Evolutionary conservation across 352 stramenopile genomes (phyloP), one percentile per base, ranked within the genome.

Genomic region (Pythium grandisporangium): DNA sequence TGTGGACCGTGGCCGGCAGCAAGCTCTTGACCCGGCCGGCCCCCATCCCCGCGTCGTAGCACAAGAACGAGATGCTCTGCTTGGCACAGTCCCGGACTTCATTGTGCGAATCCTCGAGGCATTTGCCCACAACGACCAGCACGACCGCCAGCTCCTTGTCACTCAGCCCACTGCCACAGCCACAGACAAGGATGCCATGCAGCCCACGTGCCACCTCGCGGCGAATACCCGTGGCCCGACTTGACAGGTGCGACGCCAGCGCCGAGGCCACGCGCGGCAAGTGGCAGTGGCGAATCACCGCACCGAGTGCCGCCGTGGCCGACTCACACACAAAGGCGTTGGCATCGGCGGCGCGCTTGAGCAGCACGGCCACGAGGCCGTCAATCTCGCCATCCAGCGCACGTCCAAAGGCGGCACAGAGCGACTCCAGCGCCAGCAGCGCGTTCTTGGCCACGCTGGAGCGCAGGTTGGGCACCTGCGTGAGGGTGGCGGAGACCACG

Each of bases 301-400:
- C 40, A n/a, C 70, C 45, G 11, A 91, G 45, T 1, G 74, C 63
- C 7, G 56, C 41, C 20, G 55, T 52, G 3, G 63, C 75, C 2
- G 67, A 78, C 22, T 87, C 74, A 29, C 72, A 84, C 25, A 92
- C 66, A 44, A 92, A 92, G 1, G 63, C 21, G 23, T 87, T 92
- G 6, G 75, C 83, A 44, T 92, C 75, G 2, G 53, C 57, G 30
- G 63, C 75, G 4, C 78, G 73, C 32, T 77, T 82, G 10, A 92
- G 57, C 19, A 92, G 48, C 27, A 83, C 42, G 0, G 73, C 58
- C 4, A 89, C 26, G 6, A 88, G 61, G 16, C 45, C 60, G 25
- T 88, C 75, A 11, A 87, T 51, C 22, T 89, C 71, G 0, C 45
- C 39, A 36, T 92, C 75, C 43, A 92, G 70, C 1, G 49, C 16